phyloP scores from a whole-genome alignment of 371 early-diverging fungal genomes.

The Apophysomyces sp. region DNA sequence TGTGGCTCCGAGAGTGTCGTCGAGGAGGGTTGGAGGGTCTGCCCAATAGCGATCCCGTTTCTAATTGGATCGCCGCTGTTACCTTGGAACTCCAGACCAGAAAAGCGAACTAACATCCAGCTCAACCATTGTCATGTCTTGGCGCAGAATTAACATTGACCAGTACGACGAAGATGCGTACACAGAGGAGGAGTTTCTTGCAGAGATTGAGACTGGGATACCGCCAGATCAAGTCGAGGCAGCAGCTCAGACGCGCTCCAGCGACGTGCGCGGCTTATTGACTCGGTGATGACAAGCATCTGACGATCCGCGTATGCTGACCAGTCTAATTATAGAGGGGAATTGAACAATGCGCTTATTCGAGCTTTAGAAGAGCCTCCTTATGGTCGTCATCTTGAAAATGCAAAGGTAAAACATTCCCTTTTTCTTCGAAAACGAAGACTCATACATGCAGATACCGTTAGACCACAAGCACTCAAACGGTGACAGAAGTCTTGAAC shows the following conservation, averaged over 20 bases:
- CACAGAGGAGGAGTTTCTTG: constrained; percentile 60
- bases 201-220: constrained; percentile 36
- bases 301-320: not conserved
- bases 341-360: constrained; percentile 63
- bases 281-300: constrained; percentile 28
- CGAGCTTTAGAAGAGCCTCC: constrained; percentile 82
- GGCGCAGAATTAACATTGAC: constrained; percentile 85
- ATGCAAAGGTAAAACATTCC: constrained; percentile 65
- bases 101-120: not conserved
- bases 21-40: too few relatives aligned
- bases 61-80: too few relatives aligned
- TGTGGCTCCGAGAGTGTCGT: too few relatives aligned
- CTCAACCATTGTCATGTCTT: constrained; percentile 37
- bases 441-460: not conserved
- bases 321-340: constrained; percentile 53
- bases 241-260: constrained; percentile 58
- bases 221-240: constrained; percentile 54
- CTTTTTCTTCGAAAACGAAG: not conserved
- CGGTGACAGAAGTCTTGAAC: constrained; percentile 79
- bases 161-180: constrained; percentile 79
- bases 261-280: constrained; percentile 59
- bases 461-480: constrained; percentile 69
- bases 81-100: too few relatives aligned
- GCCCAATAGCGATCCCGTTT: too few relatives aligned
- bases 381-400: constrained; percentile 68